These are phyloP conservation scores for Thraustochytrium striatum DNA, from an alignment of 352 stramenopile genomes.

Conservation along the genomic window DNA sequence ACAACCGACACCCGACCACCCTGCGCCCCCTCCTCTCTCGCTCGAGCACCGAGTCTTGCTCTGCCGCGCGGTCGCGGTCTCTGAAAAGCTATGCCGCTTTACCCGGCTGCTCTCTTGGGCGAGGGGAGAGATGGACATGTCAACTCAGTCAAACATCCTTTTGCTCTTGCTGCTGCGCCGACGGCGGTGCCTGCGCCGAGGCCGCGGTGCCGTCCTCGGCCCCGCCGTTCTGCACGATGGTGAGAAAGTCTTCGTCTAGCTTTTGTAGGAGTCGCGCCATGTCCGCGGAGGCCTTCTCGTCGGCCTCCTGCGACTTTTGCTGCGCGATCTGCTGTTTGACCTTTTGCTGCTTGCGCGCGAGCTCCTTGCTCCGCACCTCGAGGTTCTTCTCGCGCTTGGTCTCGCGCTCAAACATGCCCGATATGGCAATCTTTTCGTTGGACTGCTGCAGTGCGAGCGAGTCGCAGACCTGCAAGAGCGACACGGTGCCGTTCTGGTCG, in stretches of 20 bases:
- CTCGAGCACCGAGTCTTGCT: too few species aligned
- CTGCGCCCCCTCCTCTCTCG: too few species aligned
- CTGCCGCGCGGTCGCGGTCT: too few species aligned
- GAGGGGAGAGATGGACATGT: too few species aligned
- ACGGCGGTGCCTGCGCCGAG: not conserved
- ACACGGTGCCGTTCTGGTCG: conserved; percentile 91
- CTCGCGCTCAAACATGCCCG: conserved; percentile 91
- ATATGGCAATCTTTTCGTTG: conserved; percentile 90
- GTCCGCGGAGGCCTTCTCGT: conserved; percentile 52
- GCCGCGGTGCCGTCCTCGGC: not conserved
- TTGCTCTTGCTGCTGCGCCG: not conserved
- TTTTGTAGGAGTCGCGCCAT: conserved; percentile 36
- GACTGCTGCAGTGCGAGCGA: conserved; percentile 77
- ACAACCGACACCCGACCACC: too few species aligned
- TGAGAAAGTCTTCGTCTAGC: conserved; percentile 42
- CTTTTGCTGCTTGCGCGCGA: conserved; percentile 69
- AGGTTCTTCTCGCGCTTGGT: conserved; percentile 94
- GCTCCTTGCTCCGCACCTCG: conserved; percentile 78
- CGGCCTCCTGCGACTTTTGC: conserved; percentile 67
- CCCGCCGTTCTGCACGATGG: conserved; percentile 16
- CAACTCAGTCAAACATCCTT: conserved; percentile 22
- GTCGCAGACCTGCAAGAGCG: conserved; percentile 88
- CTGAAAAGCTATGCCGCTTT: too few species aligned
- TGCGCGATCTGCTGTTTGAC: conserved; percentile 66
- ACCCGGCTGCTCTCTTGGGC: too few species aligned